phyloP scores from a whole-genome alignment of 2,329 filamentous ascomycete genomes.

The Aureobasidium sp. region DNA sequence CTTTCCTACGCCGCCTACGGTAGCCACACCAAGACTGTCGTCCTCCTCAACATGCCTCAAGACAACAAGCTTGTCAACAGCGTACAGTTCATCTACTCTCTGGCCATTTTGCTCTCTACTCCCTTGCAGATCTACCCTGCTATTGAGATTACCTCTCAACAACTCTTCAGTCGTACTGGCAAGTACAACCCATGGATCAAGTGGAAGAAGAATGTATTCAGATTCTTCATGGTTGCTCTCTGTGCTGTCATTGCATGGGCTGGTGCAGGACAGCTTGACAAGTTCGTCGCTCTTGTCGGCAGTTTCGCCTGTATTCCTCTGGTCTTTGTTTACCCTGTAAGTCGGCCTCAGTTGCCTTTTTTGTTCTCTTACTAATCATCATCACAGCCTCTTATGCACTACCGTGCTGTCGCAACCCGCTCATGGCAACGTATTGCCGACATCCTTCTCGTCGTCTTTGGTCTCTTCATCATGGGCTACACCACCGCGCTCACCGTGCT shows the following conservation, averaged over 20 bases:
- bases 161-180: slow-evolving; percentile 83
- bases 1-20: slow-evolving; percentile 95
- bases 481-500: slow-evolving; percentile 79
- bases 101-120: slow-evolving; percentile 92
- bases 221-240: slow-evolving; percentile 82
- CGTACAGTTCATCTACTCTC: slow-evolving; percentile 94
- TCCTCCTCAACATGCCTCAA: slow-evolving; percentile 91
- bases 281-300: slow-evolving; percentile 92
- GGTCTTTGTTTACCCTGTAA: slow-evolving; percentile 94
- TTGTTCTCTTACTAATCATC: not conserved
- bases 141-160: slow-evolving; percentile 92
- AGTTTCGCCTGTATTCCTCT: slow-evolving; percentile 97
- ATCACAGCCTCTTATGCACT: slow-evolving; percentile 75
- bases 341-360: slow-evolving; percentile 29
- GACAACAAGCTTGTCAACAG: slow-evolving; percentile 91
- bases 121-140: slow-evolving; percentile 96
- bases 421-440: slow-evolving; percentile 62
- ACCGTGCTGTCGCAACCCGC: slow-evolving; percentile 65
- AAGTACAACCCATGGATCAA: slow-evolving; percentile 99
- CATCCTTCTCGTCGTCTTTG: slow-evolving; percentile 69
- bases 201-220: slow-evolving; percentile 98
- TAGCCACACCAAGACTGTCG: slow-evolving; percentile 89
- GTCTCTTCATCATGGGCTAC: slow-evolving; percentile 80
- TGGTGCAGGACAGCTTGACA: slow-evolving; percentile 87
- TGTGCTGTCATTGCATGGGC: slow-evolving; percentile 86